Percentiles rank a stretch among this genome's conserved stretches.
phyloP scores from a whole-genome alignment of 2,329 filamentous ascomycete species.

The Alternaria conjuncta region DNA sequence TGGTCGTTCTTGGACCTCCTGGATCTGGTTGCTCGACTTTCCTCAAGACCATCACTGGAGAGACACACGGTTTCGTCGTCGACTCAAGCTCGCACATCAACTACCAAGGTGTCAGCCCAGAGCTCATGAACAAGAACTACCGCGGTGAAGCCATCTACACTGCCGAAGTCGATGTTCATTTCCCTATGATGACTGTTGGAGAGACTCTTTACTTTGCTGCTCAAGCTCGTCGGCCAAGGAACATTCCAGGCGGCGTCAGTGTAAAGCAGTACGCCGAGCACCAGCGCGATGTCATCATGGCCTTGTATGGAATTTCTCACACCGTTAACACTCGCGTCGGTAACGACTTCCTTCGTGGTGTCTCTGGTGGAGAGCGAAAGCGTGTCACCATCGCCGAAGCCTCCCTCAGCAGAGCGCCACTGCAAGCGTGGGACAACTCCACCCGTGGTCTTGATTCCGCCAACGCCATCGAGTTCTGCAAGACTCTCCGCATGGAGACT shows the following conservation, averaged over 20 bases:
- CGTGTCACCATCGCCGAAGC: constrained; percentile 84
- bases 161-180: constrained; percentile 82
- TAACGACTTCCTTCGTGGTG: constrained; percentile 76
- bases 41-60: constrained; percentile 82
- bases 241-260: constrained; percentile 65
- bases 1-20: constrained; percentile 76
- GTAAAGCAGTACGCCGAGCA: constrained; percentile 65
- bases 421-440: constrained; percentile 80
- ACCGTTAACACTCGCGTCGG: constrained; percentile 75
- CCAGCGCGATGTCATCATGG: constrained; percentile 62
- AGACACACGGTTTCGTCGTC: constrained; percentile 79
- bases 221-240: constrained; percentile 68
- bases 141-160: constrained; percentile 88
- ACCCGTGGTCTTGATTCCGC: constrained; percentile 77
- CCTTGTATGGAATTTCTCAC: constrained; percentile 76
- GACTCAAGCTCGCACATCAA: constrained; percentile 76
- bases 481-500: constrained; percentile 70
- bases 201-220: constrained; percentile 82
- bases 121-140: constrained; percentile 79
- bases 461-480: constrained; percentile 77
- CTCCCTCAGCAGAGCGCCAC: constrained; percentile 66
- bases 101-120: constrained; percentile 72
- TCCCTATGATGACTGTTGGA: constrained; percentile 76
- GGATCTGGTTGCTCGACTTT: constrained; percentile 78
- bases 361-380: constrained; percentile 78